Conservation (phyloP, 257 asterid species). For the Asclepias syriaca region DNA sequence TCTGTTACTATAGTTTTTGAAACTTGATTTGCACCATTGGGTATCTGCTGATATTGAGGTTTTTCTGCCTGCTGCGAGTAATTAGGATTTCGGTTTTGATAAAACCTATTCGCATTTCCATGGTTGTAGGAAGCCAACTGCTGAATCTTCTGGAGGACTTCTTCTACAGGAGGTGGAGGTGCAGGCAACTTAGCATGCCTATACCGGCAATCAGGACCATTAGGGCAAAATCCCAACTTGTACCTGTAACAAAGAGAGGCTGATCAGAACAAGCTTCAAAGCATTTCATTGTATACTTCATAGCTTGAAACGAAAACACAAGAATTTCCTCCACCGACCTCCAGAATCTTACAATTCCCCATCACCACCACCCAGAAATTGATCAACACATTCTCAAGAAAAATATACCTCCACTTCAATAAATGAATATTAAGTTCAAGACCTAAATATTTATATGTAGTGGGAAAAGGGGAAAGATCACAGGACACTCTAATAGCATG, state of each 20-base stretch:
- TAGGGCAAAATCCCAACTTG: slow-evolving; percentile 95
- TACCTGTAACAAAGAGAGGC: slow-evolving; percentile 51
- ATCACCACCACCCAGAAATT: neutral
- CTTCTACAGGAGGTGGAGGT: slow-evolving; percentile 93
- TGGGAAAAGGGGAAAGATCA: neutral
- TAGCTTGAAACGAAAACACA: neutral
- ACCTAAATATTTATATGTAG: neutral
- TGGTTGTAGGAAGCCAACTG: slow-evolving; percentile 56
- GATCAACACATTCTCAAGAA: neutral
- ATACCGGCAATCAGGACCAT: slow-evolving; percentile 95
- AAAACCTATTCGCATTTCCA: slow-evolving; percentile 61
- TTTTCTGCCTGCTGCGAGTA: slow-evolving; percentile 58
- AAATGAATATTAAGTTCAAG: neutral
- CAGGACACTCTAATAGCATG: neutral
- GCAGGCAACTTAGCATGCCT: slow-evolving; percentile 96
- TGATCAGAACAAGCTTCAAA: slow-evolving; percentile 18
- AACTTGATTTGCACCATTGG: slow-evolving; percentile 44
- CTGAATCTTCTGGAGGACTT: slow-evolving; percentile 93
- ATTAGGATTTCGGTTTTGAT: slow-evolving; percentile 61
- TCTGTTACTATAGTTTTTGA: slow-evolving; percentile 39
- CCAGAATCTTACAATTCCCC: too few species aligned
- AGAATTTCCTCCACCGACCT: neutral
- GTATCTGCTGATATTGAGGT: slow-evolving; percentile 48
- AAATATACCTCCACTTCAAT: neutral
- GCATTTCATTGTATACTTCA: neutral